Base-by-base conservation (phyloP, 352 stramenopile genomes). In the Globisporangium carolinianum region DNA sequence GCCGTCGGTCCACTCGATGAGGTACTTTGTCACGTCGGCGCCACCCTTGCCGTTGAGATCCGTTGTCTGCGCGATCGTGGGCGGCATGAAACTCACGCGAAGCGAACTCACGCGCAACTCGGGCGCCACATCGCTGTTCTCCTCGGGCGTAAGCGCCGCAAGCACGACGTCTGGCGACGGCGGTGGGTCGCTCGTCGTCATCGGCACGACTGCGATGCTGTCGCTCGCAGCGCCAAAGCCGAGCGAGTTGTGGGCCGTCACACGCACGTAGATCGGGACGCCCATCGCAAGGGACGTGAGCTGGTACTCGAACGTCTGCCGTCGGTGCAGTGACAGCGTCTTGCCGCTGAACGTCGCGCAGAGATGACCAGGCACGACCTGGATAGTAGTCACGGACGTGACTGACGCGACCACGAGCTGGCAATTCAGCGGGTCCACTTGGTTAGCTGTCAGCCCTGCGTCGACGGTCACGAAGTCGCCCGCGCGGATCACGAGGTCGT, bases 1-100 rank as follows among this genome's bases (percentile, higher is more conserved):
- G 4, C 67, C 67, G n/a, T 86, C 79, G 12, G 75, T 90, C 94
- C 94, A 98, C 58, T 99, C 96, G 8, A 99, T 75, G 8, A 98
- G 67, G 62, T 98, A 99, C 51, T 87, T 78, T 1, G 79, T 80
- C 43, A 98, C 73, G 4, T 58, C 35, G 6, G 83, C 83, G 9
- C 95, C 95, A n/a, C 94, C 94, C 36, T 84, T 63, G 53, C 91
- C 89, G 35, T 95, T 86, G 8, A 81, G 15, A 57, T 97, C 90
- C 0, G 65, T 78, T 1, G 71, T 47, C 5, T 60, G 43, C 5
- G 57, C 68, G 55, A 79, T 79, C 54, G 59, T 76, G 10, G 77
- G 89, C 10, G 70, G 87, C 50, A 78, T 57, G 70, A 96, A 98
- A 6, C 66, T 76, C 51, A 97, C 86, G n/a, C 83, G 76, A 0